A percentile compares a stretch with the other conserved stretches of the same genome.
phyloP scores from a whole-genome alignment of 164 flowering plant genomes.

The Stephania japonica region DNA sequence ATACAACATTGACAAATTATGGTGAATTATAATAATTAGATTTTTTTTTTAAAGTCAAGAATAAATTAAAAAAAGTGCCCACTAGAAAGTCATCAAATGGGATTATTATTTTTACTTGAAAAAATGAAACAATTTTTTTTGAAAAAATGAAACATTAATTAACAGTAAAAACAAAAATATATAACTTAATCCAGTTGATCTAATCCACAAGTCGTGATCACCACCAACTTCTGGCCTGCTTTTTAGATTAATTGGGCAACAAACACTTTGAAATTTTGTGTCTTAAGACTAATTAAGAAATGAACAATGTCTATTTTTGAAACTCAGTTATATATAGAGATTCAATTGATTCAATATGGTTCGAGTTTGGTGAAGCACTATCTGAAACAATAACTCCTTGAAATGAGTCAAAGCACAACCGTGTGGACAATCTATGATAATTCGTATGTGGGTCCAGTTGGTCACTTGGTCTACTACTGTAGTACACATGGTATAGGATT shows the following conservation, averaged over 20 bases:
- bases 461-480: too few relatives aligned
- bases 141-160: background rate
- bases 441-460: too few relatives aligned
- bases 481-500: too few relatives aligned
- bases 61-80: too few relatives aligned
- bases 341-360: background rate
- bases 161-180: background rate
- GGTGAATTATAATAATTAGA: too few relatives aligned
- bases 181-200: background rate
- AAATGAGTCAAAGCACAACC: background rate
- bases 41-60: too few relatives aligned
- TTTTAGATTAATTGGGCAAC: background rate
- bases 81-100: too few relatives aligned
- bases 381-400: background rate
- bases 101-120: too few relatives aligned
- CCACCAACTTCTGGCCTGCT: constrained; percentile 1
- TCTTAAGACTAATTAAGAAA: background rate
- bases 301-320: background rate
- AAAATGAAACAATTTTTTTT: background rate
- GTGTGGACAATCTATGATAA: too few relatives aligned
- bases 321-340: background rate
- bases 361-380: background rate
- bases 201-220: constrained; percentile 1
- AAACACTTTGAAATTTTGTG: background rate
- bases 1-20: too few relatives aligned